Percentiles rank a stretch among this genome's conserved stretches.
These are phyloP conservation scores for Porpolomopsis calyptriformis DNA, from an alignment of 768 basidiomycete species.

Conservation along the genomic window DNA sequence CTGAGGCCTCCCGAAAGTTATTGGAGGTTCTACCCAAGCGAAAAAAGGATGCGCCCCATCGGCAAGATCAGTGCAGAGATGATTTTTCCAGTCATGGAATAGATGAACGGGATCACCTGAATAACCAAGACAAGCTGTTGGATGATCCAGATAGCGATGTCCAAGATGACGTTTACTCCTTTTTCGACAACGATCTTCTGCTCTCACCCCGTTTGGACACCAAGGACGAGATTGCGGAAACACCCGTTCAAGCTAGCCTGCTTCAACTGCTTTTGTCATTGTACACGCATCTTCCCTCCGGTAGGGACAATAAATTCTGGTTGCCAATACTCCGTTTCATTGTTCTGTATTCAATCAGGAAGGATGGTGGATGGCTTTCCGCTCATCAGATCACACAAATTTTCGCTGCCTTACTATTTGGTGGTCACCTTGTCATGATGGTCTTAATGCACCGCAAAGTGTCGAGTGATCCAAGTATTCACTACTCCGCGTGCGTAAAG, in stretches of 20 bases:
- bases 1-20: neutral
- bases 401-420: neutral
- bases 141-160: neutral
- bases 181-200: neutral
- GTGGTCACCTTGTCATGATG: constrained; percentile 2
- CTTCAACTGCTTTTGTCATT: constrained; percentile 3
- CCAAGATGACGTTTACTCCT: neutral
- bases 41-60: neutral
- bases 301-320: neutral
- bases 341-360: neutral
- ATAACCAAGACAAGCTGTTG: neutral
- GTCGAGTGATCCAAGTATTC: neutral
- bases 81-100: neutral
- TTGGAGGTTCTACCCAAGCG: neutral
- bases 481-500: neutral
- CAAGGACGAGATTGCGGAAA: neutral
- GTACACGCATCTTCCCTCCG: neutral
- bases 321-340: constrained; percentile 1
- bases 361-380: neutral
- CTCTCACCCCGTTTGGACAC: neutral
- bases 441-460: constrained; percentile 1
- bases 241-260: neutral
- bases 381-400: neutral
- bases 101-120: neutral
- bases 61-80: neutral